phyloP scores from a whole-genome alignment of 495 filamentous ascomycete genomes.

The Neurospora sp. region DNA sequence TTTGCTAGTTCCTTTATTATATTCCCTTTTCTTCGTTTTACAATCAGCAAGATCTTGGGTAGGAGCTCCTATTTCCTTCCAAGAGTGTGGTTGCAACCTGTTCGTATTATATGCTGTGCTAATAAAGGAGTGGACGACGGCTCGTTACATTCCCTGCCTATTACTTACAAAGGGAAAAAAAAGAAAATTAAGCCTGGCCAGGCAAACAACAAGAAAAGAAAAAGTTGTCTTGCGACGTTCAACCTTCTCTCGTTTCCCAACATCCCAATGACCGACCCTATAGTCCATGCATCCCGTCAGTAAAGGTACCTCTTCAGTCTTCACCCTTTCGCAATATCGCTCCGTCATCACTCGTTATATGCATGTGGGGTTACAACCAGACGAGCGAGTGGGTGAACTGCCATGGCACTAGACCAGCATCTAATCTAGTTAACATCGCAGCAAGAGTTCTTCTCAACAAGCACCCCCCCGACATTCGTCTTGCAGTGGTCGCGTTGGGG shows the following conservation, averaged over 20 bases:
- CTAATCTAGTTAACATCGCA: not conserved
- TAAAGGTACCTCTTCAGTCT: not conserved
- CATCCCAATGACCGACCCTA: not conserved
- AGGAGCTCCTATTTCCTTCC: rapidly evolving
- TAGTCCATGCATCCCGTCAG: not conserved
- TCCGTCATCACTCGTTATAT: not conserved
- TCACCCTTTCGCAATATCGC: not conserved
- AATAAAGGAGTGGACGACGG: not conserved
- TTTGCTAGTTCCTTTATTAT: not conserved
- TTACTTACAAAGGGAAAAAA: not conserved
- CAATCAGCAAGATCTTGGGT: not conserved
- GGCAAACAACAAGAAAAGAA: not conserved
- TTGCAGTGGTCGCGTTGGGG: not conserved
- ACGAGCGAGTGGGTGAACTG: not conserved
- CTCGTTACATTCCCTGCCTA: not conserved
- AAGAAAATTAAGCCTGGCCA: not conserved
- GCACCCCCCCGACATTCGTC: not conserved
- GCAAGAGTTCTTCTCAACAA: not conserved
- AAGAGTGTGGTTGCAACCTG: not conserved
- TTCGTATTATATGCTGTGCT: not conserved
- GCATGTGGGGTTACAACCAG: too few species aligned
- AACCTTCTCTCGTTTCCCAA: not conserved
- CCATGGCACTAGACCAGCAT: not conserved
- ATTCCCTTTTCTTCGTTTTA: not conserved
- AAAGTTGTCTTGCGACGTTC: not conserved